These are phyloP conservation scores for Pythium monospermum DNA, from an alignment of 352 stramenopile genomes.

Conservation along the genomic window DNA sequence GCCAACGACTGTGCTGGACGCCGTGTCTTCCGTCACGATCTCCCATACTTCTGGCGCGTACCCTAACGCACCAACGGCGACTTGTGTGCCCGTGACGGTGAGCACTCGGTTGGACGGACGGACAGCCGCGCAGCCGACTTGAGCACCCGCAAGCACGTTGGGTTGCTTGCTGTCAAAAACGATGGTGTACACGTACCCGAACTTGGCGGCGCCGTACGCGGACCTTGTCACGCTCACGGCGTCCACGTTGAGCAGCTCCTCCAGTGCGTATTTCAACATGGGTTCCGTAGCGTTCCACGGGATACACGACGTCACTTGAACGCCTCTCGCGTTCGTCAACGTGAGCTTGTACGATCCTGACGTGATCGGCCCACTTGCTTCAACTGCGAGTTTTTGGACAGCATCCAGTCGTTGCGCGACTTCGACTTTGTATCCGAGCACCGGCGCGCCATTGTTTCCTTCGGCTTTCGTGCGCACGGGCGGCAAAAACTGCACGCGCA, in stretches of 20 bases:
- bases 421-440: constrained; percentile 78
- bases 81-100: constrained; percentile 37
- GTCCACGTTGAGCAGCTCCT: constrained; percentile 65
- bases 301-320: constrained; percentile 44
- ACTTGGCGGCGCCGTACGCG: constrained; percentile 33
- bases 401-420: constrained; percentile 60
- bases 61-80: constrained; percentile 34
- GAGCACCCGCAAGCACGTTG: constrained; percentile 42
- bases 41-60: constrained; percentile 68
- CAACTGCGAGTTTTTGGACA: constrained; percentile 67
- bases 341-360: constrained; percentile 49
- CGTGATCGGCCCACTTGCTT: constrained; percentile 45
- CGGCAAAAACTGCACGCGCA: constrained; percentile 61
- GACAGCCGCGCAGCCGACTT: constrained; percentile 29
- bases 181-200: constrained; percentile 67
- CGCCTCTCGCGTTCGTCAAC: constrained; percentile 37
- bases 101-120: constrained; percentile 45
- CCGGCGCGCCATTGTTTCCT: constrained; percentile 58
- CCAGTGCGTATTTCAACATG: constrained; percentile 62
- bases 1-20: constrained; percentile 29
- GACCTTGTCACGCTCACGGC: constrained; percentile 55
- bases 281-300: constrained; percentile 65
- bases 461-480: constrained; percentile 54
- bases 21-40: constrained; percentile 37
- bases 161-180: constrained; percentile 60